These are phyloP conservation scores for Antitrichia curtipendula DNA, from an alignment of 225 moss, liverwort and hornwort species.

Conservation along the genomic window DNA sequence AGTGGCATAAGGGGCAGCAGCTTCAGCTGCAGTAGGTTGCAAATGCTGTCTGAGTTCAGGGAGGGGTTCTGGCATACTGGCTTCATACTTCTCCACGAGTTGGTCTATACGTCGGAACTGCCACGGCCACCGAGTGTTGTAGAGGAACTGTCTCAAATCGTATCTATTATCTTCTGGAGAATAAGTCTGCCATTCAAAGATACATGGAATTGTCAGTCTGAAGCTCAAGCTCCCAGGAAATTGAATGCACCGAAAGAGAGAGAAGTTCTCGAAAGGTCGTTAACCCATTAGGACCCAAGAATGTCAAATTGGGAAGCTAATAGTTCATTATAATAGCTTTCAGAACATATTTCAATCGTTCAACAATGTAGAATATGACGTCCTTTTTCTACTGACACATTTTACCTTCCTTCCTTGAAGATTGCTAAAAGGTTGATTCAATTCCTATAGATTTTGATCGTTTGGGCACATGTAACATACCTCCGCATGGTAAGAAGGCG, in stretches of 20 bases:
- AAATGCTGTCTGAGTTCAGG: background rate
- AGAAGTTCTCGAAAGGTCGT: background rate
- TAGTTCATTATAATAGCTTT: background rate
- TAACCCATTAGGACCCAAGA: background rate
- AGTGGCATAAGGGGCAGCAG: constrained; percentile 20
- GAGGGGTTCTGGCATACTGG: background rate
- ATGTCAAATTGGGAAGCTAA: background rate
- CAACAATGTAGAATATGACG: background rate
- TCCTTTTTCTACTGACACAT: background rate
- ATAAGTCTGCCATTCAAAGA: constrained; percentile 49
- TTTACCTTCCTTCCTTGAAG: background rate
- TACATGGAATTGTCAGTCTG: background rate
- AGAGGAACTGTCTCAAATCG: constrained; percentile 75
- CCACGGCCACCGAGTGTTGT: constrained; percentile 90
- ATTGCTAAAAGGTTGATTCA: background rate
- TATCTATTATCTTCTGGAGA: constrained; percentile 87
- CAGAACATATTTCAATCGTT: background rate
- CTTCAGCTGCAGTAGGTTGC: constrained; percentile 44
- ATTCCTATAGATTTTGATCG: background rate
- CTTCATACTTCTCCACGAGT: constrained; percentile 37
- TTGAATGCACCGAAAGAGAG: background rate
- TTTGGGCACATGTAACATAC: background rate
- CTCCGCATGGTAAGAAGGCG: constrained; percentile 82
- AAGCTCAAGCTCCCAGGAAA: background rate
- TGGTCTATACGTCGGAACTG: constrained; percentile 75